A percentile compares a stretch with the other conserved stretches of the same genome.
These are phyloP conservation scores for Gaertneriomyces sp. DNA, from an alignment of 192 early-diverging fungal species.

Conservation along the genomic window DNA sequence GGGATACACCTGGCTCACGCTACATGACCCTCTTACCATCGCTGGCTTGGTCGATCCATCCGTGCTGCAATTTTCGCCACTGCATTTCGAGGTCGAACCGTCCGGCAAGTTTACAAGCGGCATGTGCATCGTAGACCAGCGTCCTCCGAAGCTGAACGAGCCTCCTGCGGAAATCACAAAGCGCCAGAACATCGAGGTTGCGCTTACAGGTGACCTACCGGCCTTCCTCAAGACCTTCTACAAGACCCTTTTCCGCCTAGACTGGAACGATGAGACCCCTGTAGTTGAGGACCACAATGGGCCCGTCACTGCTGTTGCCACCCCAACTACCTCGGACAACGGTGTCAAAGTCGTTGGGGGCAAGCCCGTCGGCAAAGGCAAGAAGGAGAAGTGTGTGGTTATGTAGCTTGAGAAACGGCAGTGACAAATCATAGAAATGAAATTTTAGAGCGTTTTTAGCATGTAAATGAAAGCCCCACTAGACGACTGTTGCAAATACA, in stretches of 20 bases:
- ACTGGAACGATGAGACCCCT: slow-evolving; percentile 8
- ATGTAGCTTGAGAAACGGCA: no score
- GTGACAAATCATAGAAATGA: no score
- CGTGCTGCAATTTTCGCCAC: slow-evolving; percentile 12
- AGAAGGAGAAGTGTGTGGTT: no score
- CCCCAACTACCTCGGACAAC: no score
- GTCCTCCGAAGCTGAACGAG: neutral
- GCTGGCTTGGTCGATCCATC: slow-evolving; percentile 19
- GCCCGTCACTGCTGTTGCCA: no score
- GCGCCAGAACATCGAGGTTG: slow-evolving; percentile 24
- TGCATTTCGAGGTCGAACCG: slow-evolving; percentile 26
- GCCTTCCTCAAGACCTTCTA: slow-evolving; percentile 20
- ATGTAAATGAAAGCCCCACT: no score
- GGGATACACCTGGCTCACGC: slow-evolving; percentile 17
- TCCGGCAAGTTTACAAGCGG: slow-evolving; percentile 16
- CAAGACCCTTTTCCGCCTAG: slow-evolving; percentile 21
- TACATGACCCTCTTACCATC: slow-evolving; percentile 26
- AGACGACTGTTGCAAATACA: no score
- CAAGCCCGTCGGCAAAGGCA: no score
- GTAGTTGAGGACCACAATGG: neutral
- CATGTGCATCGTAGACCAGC: slow-evolving; percentile 25
- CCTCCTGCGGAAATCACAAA: neutral
- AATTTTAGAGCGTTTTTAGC: no score
- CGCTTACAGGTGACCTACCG: slow-evolving; percentile 14
- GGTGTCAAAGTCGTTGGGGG: no score